Percentiles rank a stretch among this genome's conserved stretches.
Conservation (phyloP, 139 green algal genomes). For the Chlamydomonas asymmetrica region DNA sequence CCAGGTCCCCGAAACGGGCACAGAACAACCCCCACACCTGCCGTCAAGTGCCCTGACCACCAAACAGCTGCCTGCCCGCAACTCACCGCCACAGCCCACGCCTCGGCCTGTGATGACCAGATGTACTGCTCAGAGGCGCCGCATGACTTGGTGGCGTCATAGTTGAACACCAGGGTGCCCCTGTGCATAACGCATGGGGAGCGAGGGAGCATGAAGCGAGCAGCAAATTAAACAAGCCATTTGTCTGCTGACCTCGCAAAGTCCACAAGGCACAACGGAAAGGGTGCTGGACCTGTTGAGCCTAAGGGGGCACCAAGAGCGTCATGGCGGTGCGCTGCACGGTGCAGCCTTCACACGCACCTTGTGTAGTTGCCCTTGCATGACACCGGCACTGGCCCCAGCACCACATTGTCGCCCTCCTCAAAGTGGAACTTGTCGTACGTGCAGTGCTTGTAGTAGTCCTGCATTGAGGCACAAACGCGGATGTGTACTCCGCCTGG, state of each 20-base stretch:
- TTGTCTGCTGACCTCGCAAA: too few species aligned
- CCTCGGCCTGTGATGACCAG: neutral
- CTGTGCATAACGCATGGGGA: neutral
- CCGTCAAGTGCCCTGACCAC: neutral
- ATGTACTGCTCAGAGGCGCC: conserved; percentile 17
- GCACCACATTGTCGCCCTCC: neutral
- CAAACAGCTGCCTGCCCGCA: neutral
- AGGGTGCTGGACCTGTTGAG: neutral
- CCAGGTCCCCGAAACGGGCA: too few species aligned
- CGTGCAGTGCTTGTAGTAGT: conserved; percentile 5
- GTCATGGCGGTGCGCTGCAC: neutral
- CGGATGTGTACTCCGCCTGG: too few species aligned
- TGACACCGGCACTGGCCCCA: neutral
- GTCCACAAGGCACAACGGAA: conserved; percentile 4
- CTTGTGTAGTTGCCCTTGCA: neutral
- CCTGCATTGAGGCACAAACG: too few species aligned
- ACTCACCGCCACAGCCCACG: neutral
- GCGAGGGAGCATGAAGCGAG: too few species aligned
- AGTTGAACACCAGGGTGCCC: neutral
- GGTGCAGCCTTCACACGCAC: neutral
- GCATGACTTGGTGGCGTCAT: neutral
- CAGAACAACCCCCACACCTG: too few species aligned
- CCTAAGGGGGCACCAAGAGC: neutral
- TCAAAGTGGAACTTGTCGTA: conserved; percentile 13
- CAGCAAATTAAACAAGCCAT: too few species aligned